Evolutionary conservation across 1,284 basidiomycete genomes (phyloP).

Genomic region (Cutaneotrichosporon cyanovorans): DNA sequence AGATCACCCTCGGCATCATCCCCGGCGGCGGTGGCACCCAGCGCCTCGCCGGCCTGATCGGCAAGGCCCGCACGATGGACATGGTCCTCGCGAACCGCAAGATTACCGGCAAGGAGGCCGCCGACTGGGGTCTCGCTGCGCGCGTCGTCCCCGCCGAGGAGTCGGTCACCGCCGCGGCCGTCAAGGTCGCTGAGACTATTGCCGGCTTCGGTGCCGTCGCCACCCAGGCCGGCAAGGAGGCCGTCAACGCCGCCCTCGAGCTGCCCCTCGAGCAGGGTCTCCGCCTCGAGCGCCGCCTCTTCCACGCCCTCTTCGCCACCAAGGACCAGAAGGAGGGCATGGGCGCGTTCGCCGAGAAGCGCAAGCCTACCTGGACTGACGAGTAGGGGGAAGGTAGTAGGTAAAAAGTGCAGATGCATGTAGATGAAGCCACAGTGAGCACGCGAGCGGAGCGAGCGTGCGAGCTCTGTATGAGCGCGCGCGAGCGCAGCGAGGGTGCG

Average conservation of each 20-base stretch:
- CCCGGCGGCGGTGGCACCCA: conserved; percentile 57
- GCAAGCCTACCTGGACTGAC: conserved; percentile 67
- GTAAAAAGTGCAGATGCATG: too few relatives aligned
- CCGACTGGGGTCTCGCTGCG: conserved; percentile 75
- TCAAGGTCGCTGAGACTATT: conserved; percentile 72
- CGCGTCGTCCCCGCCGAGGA: conserved; percentile 70
- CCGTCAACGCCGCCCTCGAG: conserved; percentile 87
- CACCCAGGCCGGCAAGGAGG: conserved; percentile 88
- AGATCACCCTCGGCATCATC: conserved; percentile 95
- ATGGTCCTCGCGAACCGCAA: conserved; percentile 80
- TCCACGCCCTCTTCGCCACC: conserved; percentile 90
- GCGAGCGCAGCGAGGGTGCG: too few relatives aligned
- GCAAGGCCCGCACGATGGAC: conserved; percentile 95
- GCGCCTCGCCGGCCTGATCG: conserved; percentile 70
- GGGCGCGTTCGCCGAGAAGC: conserved; percentile 90
- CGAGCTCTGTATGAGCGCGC: too few relatives aligned
- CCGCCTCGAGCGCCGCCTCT: conserved; percentile 78
- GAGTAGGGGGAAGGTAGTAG: conserved; percentile 15
- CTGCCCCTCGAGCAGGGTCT: conserved; percentile 74
- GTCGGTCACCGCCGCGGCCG: conserved; percentile 79
- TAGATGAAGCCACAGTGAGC: too few relatives aligned
- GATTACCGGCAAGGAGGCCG: conserved; percentile 75
- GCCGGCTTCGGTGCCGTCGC: conserved; percentile 78
- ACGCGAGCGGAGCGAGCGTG: too few relatives aligned
- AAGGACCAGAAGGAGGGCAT: conserved; percentile 98